These are phyloP conservation scores for Circinella minor DNA, from an alignment of 371 early-diverging fungal genomes.

Conservation along the genomic window DNA sequence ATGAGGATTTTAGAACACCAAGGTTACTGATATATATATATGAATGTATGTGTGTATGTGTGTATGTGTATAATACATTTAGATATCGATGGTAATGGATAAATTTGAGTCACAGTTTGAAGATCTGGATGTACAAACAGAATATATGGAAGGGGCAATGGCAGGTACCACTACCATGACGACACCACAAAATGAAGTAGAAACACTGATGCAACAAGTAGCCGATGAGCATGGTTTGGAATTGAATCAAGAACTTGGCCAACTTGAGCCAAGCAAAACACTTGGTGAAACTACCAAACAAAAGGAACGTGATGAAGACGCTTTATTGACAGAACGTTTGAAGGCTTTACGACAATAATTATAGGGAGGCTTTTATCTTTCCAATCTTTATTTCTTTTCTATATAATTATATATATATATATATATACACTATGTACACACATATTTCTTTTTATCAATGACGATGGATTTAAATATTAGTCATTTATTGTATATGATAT, in stretches of 20 bases:
- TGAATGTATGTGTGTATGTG: no score
- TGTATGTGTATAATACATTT: neutral
- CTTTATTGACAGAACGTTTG: conserved; percentile 36
- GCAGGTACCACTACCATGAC: conserved; percentile 82
- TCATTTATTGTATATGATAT: no score
- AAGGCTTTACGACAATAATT: conserved; percentile 37
- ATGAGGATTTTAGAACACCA: neutral
- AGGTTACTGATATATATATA: no score
- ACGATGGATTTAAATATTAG: no score
- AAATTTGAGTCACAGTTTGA: conserved; percentile 94
- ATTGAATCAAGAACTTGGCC: conserved; percentile 65
- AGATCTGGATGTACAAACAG: conserved; percentile 91
- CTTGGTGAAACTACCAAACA: conserved; percentile 29
- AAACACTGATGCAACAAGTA: conserved; percentile 89
- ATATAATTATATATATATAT: neutral
- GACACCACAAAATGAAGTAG: conserved; percentile 94
- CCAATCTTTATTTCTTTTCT: neutral
- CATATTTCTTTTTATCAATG: neutral
- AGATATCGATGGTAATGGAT: conserved; percentile 94
- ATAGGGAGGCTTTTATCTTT: neutral
- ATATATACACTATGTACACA: no score
- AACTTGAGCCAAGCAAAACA: conserved; percentile 47
- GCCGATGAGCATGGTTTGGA: conserved; percentile 95
- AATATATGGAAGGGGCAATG: conserved; percentile 92
- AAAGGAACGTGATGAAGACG: conserved; percentile 39